A percentile compares a stretch with the other conserved stretches of the same genome.
Conservation (phyloP, 2,329 filamentous ascomycete species). For the Penicillium sumatraense region DNA sequence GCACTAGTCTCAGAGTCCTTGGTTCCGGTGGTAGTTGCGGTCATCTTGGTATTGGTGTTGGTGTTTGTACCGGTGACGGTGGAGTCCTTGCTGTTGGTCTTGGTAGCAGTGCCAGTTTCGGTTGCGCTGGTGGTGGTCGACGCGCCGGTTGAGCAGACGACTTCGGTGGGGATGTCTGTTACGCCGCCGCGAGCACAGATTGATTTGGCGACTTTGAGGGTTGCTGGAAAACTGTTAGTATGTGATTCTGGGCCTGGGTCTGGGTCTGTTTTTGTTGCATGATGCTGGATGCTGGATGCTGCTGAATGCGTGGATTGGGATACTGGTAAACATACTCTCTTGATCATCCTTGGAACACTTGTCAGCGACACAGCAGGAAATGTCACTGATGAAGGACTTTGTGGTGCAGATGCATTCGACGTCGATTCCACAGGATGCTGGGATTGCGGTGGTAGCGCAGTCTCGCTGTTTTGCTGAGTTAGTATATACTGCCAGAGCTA, state of each 20-base stretch:
- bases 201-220: conserved; percentile 39
- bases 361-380: conserved; percentile 55
- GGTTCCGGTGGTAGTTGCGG: conserved; percentile 14
- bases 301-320: neutral
- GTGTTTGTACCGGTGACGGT: conserved; percentile 14
- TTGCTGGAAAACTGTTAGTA: conserved; percentile 26
- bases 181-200: conserved; percentile 46
- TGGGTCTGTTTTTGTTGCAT: neutral
- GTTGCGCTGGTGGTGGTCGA: conserved; percentile 7
- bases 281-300: neutral
- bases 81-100: neutral
- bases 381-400: conserved; percentile 50
- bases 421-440: conserved; percentile 47
- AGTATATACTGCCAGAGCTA: neutral
- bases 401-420: conserved; percentile 56
- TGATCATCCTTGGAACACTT: conserved; percentile 52
- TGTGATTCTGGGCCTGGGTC: neutral
- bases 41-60: conserved; percentile 14
- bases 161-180: conserved; percentile 38
- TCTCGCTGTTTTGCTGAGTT: conserved; percentile 26
- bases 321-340: conserved; percentile 32
- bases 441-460: conserved; percentile 49
- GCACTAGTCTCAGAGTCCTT: neutral
- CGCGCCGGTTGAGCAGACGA: conserved; percentile 32
- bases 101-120: neutral